Conservation (phyloP, 257 asterid genomes). For the Voacanga thouarsii region DNA sequence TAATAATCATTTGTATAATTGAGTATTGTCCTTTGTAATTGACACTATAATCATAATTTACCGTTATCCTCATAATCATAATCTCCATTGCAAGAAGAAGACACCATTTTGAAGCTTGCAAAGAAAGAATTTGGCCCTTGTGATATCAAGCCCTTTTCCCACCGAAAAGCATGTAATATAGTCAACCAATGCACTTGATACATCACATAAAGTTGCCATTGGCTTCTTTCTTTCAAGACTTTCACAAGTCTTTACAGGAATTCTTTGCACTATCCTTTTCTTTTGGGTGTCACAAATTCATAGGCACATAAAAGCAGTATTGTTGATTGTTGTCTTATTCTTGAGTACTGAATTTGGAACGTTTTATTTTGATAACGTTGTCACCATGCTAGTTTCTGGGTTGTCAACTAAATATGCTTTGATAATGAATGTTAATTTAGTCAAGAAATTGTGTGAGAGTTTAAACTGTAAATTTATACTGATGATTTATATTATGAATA, state of each 20-base stretch:
- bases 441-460: no score
- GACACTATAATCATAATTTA: slow-evolving; percentile 5
- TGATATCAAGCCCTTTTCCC: background rate
- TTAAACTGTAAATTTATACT: no score
- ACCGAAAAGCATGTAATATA: slow-evolving; percentile 16
- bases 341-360: no score
- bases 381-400: no score
- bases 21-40: background rate
- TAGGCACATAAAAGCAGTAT: background rate
- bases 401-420: no score
- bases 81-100: background rate
- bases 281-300: background rate
- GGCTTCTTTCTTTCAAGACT: slow-evolving; percentile 1
- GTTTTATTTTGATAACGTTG: no score
- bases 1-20: background rate
- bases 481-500: no score
- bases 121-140: background rate
- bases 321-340: no score
- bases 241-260: background rate
- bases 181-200: slow-evolving; percentile 1
- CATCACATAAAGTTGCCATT: background rate
- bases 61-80: slow-evolving; percentile 9
- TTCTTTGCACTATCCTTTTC: background rate
- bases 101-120: background rate
- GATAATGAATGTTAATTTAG: no score